Conservation (phyloP, 176 grass and related monocot species). For the Musa schizocarpa region DNA sequence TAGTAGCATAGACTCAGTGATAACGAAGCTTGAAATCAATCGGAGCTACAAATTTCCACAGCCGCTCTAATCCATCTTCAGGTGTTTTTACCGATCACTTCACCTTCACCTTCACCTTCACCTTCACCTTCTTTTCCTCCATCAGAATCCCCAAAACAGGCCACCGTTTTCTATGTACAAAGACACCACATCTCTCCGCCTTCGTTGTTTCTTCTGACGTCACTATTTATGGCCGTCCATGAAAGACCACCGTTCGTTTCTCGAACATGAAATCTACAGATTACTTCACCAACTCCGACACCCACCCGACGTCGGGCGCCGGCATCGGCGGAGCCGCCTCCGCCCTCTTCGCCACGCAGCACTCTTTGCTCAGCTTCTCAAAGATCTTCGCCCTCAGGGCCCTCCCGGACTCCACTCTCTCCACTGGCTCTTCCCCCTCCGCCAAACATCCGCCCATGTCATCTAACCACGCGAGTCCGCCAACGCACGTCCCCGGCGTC, state of each 20-base stretch:
- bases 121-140: constrained; percentile 5
- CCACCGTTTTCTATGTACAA: constrained; percentile 33
- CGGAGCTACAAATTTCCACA: constrained; percentile 7
- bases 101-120: constrained; percentile 9
- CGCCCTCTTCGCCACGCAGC: not conserved
- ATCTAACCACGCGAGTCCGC: not conserved
- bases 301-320: constrained; percentile 59
- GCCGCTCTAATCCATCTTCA: constrained; percentile 21
- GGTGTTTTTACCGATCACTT: not conserved
- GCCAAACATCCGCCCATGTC: constrained; percentile 17
- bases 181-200: not conserved
- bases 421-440: constrained; percentile 31
- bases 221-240: not conserved
- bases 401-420: constrained; percentile 79
- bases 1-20: too few relatives aligned
- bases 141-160: constrained; percentile 64
- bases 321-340: not conserved
- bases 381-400: constrained; percentile 61
- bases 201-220: not conserved
- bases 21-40: too few relatives aligned
- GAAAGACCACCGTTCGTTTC: too few relatives aligned
- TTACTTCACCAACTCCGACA: constrained; percentile 76
- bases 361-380: constrained; percentile 55
- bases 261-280: too few relatives aligned
- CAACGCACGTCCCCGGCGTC: not conserved